Conservation (phyloP, 2,329 filamentous ascomycete species). For the Colletotrichum gloeosporioides region DNA sequence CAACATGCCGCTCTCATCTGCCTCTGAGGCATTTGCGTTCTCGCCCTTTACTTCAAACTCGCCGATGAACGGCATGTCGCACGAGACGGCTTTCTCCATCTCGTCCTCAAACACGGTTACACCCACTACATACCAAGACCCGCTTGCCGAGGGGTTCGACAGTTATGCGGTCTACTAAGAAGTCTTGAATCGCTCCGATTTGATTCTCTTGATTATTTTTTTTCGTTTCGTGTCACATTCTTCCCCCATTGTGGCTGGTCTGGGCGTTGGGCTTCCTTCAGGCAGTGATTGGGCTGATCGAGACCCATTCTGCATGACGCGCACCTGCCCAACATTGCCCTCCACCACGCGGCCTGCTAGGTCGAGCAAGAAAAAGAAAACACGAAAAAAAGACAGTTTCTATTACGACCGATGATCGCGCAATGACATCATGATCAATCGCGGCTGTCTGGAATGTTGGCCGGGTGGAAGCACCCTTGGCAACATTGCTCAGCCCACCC, state of each 20-base stretch:
- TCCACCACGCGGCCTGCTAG: not conserved
- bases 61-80: conserved; percentile 16
- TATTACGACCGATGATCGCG: not conserved
- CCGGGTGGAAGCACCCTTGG: not conserved
- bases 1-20: conserved; percentile 18
- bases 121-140: conserved; percentile 14
- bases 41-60: conserved; percentile 14
- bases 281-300: conserved; percentile 14
- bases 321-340: conserved; percentile 10
- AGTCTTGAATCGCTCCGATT: not conserved
- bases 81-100: conserved; percentile 22
- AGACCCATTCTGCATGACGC: not conserved
- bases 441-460: not conserved
- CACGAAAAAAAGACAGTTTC: not conserved
- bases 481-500: not conserved
- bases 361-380: not conserved
- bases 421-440: conserved; percentile 10
- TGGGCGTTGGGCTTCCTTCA: conserved; percentile 4
- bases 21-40: conserved; percentile 12
- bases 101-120: conserved; percentile 21
- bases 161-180: not conserved
- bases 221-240: conserved; percentile 1
- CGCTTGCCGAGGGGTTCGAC: conserved; percentile 5
- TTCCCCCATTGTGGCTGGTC: not conserved
- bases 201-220: not conserved